Base-by-base conservation (phyloP, 495 filamentous ascomycete species). In the Entonaema liquescens region DNA sequence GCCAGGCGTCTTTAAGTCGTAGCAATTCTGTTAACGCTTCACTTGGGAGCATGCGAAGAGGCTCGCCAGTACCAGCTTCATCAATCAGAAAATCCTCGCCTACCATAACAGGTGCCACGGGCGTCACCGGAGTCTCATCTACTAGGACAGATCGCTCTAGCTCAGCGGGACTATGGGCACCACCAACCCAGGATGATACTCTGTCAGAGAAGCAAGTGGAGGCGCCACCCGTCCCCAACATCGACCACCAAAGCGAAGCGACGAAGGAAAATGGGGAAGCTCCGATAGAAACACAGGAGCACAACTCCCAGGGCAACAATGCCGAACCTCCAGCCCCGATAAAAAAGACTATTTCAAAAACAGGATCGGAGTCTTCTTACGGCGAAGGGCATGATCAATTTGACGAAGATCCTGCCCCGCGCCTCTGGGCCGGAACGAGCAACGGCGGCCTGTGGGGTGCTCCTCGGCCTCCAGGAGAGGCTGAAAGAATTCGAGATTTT, bases 211-310 rank as follows among this genome's bases (percentile, higher is more conserved):
- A 80, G 11, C 79, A 83, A 2, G 74, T 78, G 15, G 83, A 83
- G 31, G 76, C 81, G 31, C 77, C 82, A 50, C 81, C 87, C 72
- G 64, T 85, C 7, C 67, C 83, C 5, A 84, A 84, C 64, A 85
- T 86, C 47, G 77, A 75, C 40, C 63, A 77, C 25, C 77, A 79
- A 50, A 76, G 60, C 33, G 38, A 44, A 1, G 11, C n/a, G 1
- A 26, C 35, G 7, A 42, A 70, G 19, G 59, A 67, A 17, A 59
- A 68, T 9, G 52, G 26, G 15, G 36, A 66, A 8, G 12, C 57
- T 36, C 5, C 35, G 5, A 15, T 49, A 29, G 57, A 55, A 25
- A 61, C 25, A 21, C 42, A 54, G 36, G 54, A 56, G 47, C 19
- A 57, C 15, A 47, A 64, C 3, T 60, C 54, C 21, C 21, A 25